Conservation (phyloP, 2,329 filamentous ascomycete genomes). For the Epichloe aotearoae region DNA sequence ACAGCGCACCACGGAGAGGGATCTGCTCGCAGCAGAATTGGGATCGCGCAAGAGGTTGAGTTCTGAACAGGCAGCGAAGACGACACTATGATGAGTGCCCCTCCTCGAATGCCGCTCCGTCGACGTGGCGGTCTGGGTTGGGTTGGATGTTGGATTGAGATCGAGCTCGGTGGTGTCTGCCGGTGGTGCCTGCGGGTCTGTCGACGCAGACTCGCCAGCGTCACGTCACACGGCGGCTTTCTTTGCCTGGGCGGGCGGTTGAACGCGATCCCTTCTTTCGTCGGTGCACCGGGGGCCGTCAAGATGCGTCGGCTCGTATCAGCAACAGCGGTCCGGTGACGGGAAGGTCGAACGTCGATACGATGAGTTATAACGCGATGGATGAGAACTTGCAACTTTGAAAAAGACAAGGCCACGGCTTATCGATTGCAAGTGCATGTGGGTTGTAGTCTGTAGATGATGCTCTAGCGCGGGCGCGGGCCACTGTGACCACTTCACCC, state of each 20-base stretch:
- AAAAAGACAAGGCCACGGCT: neutral
- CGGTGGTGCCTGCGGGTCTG: neutral
- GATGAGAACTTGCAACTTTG: neutral
- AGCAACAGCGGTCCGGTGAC: too few relatives aligned
- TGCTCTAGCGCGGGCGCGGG: neutral
- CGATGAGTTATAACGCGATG: neutral
- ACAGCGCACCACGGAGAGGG: neutral
- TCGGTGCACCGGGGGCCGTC: neutral
- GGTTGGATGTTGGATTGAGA: neutral
- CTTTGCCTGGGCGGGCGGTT: neutral
- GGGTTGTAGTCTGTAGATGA: neutral
- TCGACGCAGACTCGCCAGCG: neutral
- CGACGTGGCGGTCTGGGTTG: conserved; percentile 1
- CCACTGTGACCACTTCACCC: too few relatives aligned
- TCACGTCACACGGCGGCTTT: neutral
- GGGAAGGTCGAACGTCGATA: too few relatives aligned
- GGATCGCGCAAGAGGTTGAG: neutral
- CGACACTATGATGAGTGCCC: neutral
- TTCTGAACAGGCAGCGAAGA: conserved; percentile 2
- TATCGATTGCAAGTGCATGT: conserved; percentile 2
- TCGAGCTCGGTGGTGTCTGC: neutral
- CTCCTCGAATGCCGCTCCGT: conserved; percentile 4
- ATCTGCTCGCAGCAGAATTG: neutral
- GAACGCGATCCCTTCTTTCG: neutral
- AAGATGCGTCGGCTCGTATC: neutral